A percentile compares a stretch with the other conserved stretches of the same genome.
Evolutionary conservation across 2,329 filamentous ascomycete genomes (phyloP).

Genomic region (Sporothrix curviconia): DNA sequence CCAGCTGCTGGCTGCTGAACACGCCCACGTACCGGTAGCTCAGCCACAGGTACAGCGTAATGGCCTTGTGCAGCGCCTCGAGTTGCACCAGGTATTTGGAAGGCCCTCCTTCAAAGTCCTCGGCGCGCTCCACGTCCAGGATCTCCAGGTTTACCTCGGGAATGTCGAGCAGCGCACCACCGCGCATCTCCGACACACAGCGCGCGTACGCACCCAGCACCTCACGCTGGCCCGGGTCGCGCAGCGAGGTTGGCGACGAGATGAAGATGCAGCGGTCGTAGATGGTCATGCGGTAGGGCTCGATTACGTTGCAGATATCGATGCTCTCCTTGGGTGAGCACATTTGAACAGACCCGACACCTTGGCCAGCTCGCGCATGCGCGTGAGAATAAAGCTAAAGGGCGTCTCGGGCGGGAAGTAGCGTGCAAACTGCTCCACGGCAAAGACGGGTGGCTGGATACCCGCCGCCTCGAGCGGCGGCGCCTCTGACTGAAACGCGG

Average conservation of each 20-base stretch:
- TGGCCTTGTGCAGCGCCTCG: slow-evolving; percentile 71
- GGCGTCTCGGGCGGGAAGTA: slow-evolving; percentile 79
- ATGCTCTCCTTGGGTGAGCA: slow-evolving; percentile 58
- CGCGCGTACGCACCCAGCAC: slow-evolving; percentile 60
- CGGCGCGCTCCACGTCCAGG: slow-evolving; percentile 55
- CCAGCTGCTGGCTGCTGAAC: slow-evolving; percentile 68
- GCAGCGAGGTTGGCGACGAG: slow-evolving; percentile 58
- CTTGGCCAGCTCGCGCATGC: slow-evolving; percentile 62
- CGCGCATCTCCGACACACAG: slow-evolving; percentile 60
- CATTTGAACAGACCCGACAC: slow-evolving; percentile 63
- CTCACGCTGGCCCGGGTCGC: slow-evolving; percentile 38
- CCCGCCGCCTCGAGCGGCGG: slow-evolving; percentile 64
- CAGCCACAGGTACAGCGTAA: slow-evolving; percentile 88
- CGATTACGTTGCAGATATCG: slow-evolving; percentile 65
- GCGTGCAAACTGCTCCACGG: slow-evolving; percentile 68
- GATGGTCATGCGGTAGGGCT: slow-evolving; percentile 62
- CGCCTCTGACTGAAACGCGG: slow-evolving; percentile 58
- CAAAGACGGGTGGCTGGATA: slow-evolving; percentile 62
- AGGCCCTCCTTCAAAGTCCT: slow-evolving; percentile 26
- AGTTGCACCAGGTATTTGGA: slow-evolving; percentile 59
- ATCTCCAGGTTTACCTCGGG: slow-evolving; percentile 63
- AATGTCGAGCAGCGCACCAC: slow-evolving; percentile 66
- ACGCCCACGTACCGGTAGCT: slow-evolving; percentile 81
- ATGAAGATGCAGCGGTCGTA: slow-evolving; percentile 71
- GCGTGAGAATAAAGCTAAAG: slow-evolving; percentile 73